Evolutionary conservation across 768 basidiomycete genomes (phyloP).

Genomic region (Hypholoma sublateritium): DNA sequence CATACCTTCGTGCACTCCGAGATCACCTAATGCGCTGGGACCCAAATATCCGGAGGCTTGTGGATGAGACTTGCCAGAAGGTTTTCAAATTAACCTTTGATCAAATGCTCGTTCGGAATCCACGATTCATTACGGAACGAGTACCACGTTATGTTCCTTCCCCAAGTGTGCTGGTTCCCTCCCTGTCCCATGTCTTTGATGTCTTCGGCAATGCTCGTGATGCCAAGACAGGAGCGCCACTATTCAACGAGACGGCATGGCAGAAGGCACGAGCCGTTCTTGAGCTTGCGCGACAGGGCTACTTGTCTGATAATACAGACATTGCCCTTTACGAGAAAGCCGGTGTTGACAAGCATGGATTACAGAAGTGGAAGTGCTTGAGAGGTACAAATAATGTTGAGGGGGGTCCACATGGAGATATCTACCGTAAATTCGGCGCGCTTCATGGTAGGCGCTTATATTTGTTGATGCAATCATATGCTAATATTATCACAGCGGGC

Average conservation of each 20-base stretch:
- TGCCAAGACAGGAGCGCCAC: conserved; percentile 14
- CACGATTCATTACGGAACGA: conserved; percentile 11
- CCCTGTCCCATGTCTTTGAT: conserved; percentile 18
- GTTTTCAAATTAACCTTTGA: conserved; percentile 16
- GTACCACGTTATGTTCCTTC: conserved; percentile 15
- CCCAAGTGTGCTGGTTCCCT: conserved; percentile 19
- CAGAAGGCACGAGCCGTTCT: conserved; percentile 20
- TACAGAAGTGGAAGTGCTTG: conserved; percentile 18
- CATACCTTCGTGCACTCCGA: conserved; percentile 18
- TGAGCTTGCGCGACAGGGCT: conserved; percentile 19
- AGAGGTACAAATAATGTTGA: conserved; percentile 24
- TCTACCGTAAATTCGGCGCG: conserved; percentile 20
- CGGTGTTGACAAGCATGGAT: conserved; percentile 19
- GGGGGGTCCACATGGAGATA: conserved; percentile 25
- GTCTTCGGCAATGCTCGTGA: conserved; percentile 18
- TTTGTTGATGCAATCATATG: too few species aligned
- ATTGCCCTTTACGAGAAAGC: conserved; percentile 18
- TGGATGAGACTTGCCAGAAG: conserved; percentile 15
- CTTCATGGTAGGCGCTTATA: not conserved
- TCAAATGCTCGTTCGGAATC: conserved; percentile 20
- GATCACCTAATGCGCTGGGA: conserved; percentile 26
- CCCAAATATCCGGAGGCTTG: conserved; percentile 9
- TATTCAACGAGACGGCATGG: conserved; percentile 12
- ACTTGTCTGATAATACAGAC: conserved; percentile 18
- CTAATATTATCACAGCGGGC: conserved; percentile 12